Conservation (phyloP, 2,329 filamentous ascomycete genomes). For the Neonectria hederae region DNA sequence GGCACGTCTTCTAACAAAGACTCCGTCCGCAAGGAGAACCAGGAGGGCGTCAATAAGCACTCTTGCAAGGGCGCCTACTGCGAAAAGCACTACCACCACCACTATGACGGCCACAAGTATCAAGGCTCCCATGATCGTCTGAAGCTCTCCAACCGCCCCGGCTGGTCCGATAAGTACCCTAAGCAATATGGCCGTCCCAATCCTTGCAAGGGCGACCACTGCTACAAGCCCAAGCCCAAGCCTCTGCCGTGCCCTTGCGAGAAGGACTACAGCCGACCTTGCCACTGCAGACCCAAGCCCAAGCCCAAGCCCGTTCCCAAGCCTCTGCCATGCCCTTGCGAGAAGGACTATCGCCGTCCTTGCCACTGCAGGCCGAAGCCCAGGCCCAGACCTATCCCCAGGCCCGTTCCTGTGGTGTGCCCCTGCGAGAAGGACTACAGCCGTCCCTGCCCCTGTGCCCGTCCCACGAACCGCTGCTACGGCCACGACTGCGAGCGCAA, state of each 20-base stretch:
- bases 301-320: not conserved
- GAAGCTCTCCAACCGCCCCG: constrained; percentile 7
- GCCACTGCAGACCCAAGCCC: not conserved
- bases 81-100: not conserved
- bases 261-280: constrained; percentile 19
- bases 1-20: not conserved
- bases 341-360: not conserved
- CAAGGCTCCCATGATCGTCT: not conserved
- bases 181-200: constrained; percentile 20
- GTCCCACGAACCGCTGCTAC: constrained; percentile 20
- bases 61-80: not conserved
- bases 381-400: not conserved
- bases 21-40: not conserved
- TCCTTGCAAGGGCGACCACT: constrained; percentile 12
- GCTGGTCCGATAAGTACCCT: constrained; percentile 26
- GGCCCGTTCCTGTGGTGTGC: not conserved
- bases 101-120: not conserved
- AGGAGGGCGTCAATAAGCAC: not conserved
- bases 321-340: not conserved
- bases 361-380: constrained; percentile 2
- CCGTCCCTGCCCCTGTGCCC: not conserved
- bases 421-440: not conserved
- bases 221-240: constrained; percentile 21
- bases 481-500: constrained; percentile 38
- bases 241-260: constrained; percentile 25